Percentiles rank a stretch among this genome's conserved stretches.
Evolutionary conservation across 1,284 basidiomycete species (phyloP).

Genomic region (Waitea zeae): DNA sequence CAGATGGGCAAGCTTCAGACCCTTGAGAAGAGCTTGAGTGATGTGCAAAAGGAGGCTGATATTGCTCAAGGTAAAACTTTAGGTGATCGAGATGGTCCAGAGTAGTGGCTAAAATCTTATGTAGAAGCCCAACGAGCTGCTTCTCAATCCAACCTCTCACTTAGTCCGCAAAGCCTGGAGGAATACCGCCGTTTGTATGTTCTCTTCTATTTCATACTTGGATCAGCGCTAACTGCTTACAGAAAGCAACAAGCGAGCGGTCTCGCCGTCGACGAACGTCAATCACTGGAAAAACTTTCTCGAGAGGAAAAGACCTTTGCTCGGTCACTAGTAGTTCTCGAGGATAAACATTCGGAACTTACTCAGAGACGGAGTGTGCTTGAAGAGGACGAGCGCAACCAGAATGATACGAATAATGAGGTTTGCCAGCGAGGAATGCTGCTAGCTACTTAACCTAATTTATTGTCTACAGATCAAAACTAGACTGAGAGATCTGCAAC

Average conservation of each 20-base stretch:
- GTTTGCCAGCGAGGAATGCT: too few species aligned
- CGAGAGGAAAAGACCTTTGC: constrained; percentile 68
- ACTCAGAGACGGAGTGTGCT: constrained; percentile 45
- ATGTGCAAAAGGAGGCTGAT: constrained; percentile 54
- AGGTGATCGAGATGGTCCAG: too few species aligned
- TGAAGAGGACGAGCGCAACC: constrained; percentile 34
- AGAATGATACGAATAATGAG: too few species aligned
- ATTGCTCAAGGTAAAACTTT: constrained; percentile 52
- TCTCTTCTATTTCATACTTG: too few species aligned
- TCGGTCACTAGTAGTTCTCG: constrained; percentile 50
- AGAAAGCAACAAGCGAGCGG: constrained; percentile 69
- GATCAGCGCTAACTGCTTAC: too few species aligned
- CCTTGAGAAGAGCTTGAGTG: constrained; percentile 47
- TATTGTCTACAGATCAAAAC: constrained; percentile 59
- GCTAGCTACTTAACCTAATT: too few species aligned
- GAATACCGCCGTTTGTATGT: constrained; percentile 69
- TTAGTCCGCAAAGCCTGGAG: constrained; percentile 72
- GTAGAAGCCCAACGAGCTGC: constrained; percentile 65
- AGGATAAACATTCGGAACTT: constrained; percentile 51
- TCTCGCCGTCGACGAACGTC: constrained; percentile 76
- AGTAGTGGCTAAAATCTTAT: too few species aligned
- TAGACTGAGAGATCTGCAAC: constrained; percentile 32
- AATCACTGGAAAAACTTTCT: constrained; percentile 66
- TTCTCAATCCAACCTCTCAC: constrained; percentile 57
- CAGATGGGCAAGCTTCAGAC: constrained; percentile 42